These are phyloP conservation scores for Dentipellis sp. DNA, from an alignment of 768 basidiomycete genomes.

Conservation along the genomic window DNA sequence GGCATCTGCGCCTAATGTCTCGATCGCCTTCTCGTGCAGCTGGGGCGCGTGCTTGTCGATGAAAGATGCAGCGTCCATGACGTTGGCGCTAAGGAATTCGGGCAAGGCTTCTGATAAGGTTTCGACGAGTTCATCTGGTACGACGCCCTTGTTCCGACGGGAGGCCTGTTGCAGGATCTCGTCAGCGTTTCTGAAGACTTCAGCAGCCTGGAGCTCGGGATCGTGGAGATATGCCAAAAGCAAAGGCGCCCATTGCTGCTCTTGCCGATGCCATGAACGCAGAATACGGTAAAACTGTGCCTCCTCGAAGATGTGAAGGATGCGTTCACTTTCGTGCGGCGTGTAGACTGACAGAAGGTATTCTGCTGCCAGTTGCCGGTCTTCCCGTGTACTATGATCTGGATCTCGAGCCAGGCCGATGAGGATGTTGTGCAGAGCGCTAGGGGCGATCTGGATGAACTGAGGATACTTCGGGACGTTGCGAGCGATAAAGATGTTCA, in stretches of 20 bases:
- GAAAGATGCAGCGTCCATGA: conserved; percentile 62
- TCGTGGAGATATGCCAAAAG: conserved; percentile 72
- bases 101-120: conserved; percentile 54
- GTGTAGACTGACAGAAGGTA: conserved; percentile 88
- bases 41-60: conserved; percentile 60
- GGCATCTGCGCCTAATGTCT: conserved; percentile 32
- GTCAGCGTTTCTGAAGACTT: conserved; percentile 59
- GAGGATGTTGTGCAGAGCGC: conserved; percentile 65
- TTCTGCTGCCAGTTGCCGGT: conserved; percentile 91
- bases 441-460: conserved; percentile 51
- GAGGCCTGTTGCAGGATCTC: conserved; percentile 45
- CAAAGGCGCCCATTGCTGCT: conserved; percentile 67
- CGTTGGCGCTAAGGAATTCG: conserved; percentile 48
- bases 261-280: conserved; percentile 68
- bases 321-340: conserved; percentile 64
- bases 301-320: conserved; percentile 60
- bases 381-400: conserved; percentile 76
- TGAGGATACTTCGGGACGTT: conserved; percentile 97
- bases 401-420: conserved; percentile 66
- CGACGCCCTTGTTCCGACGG: conserved; percentile 34
- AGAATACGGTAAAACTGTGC: conserved; percentile 92
- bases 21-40: conserved; percentile 57
- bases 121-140: conserved; percentile 47
- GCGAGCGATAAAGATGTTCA: conserved; percentile 92
- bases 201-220: conserved; percentile 44